Evolutionary conservation across 1,139 yeast genomes (phyloP).

Genomic region (Meyerozyma carpophila): DNA sequence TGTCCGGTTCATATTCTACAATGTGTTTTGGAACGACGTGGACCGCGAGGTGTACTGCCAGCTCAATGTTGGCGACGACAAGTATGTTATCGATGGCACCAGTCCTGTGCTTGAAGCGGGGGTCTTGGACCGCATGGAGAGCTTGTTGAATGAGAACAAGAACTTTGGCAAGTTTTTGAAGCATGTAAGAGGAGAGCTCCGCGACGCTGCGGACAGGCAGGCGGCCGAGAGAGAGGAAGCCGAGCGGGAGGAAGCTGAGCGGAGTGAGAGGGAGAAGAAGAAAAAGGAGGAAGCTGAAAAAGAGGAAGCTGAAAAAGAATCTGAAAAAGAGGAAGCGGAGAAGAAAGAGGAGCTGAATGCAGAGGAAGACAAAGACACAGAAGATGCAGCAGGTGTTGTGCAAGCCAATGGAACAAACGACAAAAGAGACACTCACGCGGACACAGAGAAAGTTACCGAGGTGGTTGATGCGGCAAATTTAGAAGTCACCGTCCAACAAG

Average conservation of each 20-base stretch:
- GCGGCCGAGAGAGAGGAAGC: neutral
- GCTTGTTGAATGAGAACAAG: slow-evolving; percentile 30
- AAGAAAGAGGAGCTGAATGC: neutral
- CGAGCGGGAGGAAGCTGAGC: neutral
- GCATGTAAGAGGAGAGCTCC: slow-evolving; percentile 21
- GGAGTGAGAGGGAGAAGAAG: neutral
- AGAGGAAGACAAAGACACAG: neutral
- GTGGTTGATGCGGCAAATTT: neutral
- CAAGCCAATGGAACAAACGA: no score
- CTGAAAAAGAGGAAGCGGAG: neutral
- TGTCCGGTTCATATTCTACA: slow-evolving; percentile 34
- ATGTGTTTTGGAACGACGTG: slow-evolving; percentile 36
- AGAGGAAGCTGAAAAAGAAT: neutral
- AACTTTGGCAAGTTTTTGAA: slow-evolving; percentile 37
- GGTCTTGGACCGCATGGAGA: slow-evolving; percentile 15
- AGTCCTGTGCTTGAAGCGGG: slow-evolving; percentile 27
- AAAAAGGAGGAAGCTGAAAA: neutral
- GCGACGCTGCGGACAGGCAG: slow-evolving; percentile 7
- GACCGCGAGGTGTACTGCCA: slow-evolving; percentile 34
- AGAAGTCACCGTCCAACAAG: neutral
- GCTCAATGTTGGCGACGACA: slow-evolving; percentile 31
- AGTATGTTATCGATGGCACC: slow-evolving; percentile 25
- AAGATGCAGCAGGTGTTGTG: neutral
- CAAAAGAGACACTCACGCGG: no score
- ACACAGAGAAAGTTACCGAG: neutral